These are phyloP conservation scores for Allium sativum DNA, from an alignment of 106 monocot species.

Conservation along the genomic window DNA sequence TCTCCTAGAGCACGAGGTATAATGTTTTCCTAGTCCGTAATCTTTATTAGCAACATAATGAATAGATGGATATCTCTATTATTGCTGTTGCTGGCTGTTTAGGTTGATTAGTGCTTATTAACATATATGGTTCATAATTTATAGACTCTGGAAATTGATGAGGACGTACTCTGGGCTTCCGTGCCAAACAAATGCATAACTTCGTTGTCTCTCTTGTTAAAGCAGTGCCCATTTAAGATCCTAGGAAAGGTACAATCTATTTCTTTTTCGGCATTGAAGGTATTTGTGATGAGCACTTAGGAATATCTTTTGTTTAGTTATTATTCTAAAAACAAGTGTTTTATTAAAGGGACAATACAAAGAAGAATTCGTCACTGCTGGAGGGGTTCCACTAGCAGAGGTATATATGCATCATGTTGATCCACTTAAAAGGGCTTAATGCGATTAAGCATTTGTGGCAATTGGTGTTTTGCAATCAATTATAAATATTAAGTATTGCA, in stretches of 20 bases:
- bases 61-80: background rate
- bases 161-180: constrained; percentile 71
- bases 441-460: background rate
- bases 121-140: background rate
- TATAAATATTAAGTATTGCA: too few species aligned
- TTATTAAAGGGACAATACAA: constrained; percentile 90
- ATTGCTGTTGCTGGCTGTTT: too few species aligned
- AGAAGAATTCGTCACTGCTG: constrained; percentile 98
- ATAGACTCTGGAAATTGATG: constrained; percentile 48
- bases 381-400: constrained; percentile 94
- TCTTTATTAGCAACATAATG: background rate
- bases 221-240: constrained; percentile 72
- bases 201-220: constrained; percentile 54
- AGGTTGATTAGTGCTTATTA: too few species aligned
- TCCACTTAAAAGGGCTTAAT: background rate
- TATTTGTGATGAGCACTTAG: too few species aligned
- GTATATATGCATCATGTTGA: constrained; percentile 17
- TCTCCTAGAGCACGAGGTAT: constrained; percentile 56
- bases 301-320: too few species aligned
- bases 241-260: constrained; percentile 49
- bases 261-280: background rate
- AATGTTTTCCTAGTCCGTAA: background rate
- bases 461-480: too few species aligned
- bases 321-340: background rate
- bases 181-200: constrained; percentile 52